A percentile compares a stretch with the other conserved stretches of the same genome.
Conservation (phyloP, 257 asterid genomes). For the Henckelia pumila region DNA sequence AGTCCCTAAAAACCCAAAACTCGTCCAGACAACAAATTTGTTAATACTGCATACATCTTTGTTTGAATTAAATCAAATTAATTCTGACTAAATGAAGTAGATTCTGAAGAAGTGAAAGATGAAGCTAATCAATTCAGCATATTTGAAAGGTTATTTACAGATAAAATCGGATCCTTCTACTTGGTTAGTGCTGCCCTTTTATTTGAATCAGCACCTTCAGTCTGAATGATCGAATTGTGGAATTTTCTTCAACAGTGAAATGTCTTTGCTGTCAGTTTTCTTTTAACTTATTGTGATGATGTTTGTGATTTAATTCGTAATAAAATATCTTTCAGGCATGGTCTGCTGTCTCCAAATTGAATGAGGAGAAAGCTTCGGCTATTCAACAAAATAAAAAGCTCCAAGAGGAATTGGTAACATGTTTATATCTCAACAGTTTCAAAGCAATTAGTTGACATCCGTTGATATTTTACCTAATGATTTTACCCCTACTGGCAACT, state of each 20-base stretch:
- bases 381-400: slow-evolving; percentile 58
- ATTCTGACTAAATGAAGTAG: neutral
- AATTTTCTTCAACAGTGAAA: neutral
- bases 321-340: slow-evolving; percentile 38
- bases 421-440: slow-evolving; percentile 15
- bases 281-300: slow-evolving; percentile 2
- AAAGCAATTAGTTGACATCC: neutral
- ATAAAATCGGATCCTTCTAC: neutral
- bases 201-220: slow-evolving; percentile 1
- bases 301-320: slow-evolving; percentile 15
- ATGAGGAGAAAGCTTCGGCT: slow-evolving; percentile 62
- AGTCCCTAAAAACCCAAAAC: neutral
- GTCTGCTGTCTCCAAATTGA: slow-evolving; percentile 54
- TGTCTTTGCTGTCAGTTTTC: neutral
- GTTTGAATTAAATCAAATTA: neutral
- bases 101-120: neutral
- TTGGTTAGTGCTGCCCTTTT: neutral
- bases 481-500: neutral
- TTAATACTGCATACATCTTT: neutral
- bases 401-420: slow-evolving; percentile 65
- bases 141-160: neutral
- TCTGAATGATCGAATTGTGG: neutral
- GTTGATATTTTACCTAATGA: neutral
- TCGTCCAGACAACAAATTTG: neutral
- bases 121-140: neutral